These are phyloP conservation scores for Spathaspora gorwiae DNA, from an alignment of 805 yeast genomes.

Conservation along the genomic window DNA sequence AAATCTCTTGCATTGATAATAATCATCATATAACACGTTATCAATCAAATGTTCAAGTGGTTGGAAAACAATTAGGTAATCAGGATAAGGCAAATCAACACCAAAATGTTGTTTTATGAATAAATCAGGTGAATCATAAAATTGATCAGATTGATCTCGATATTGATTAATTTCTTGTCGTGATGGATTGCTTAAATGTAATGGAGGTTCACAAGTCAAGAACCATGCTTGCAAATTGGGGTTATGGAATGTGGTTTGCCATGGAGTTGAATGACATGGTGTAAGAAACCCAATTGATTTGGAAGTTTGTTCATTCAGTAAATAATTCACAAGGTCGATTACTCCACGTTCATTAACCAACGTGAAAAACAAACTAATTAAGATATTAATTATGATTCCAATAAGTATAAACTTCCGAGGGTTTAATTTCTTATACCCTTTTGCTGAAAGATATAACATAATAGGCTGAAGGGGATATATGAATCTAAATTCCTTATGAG, in stretches of 20 bases:
- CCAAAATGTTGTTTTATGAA: slow-evolving; percentile 38
- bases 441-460: slow-evolving; percentile 41
- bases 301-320: slow-evolving; percentile 38
- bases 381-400: slow-evolving; percentile 27
- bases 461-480: slow-evolving; percentile 78
- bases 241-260: slow-evolving; percentile 79
- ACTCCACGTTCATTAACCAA: slow-evolving; percentile 85
- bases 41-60: slow-evolving; percentile 47
- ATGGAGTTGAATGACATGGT: slow-evolving; percentile 98
- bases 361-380: slow-evolving; percentile 49
- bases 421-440: slow-evolving; percentile 2
- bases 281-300: slow-evolving; percentile 73
- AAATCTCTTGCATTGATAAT: slow-evolving; percentile 47
- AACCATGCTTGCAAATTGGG: slow-evolving; percentile 53
- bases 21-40: slow-evolving; percentile 38
- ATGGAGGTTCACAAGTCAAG: slow-evolving; percentile 89
- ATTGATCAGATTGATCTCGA: slow-evolving; percentile 81
- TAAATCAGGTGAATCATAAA: slow-evolving; percentile 61
- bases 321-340: slow-evolving; percentile 54
- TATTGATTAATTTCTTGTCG: slow-evolving; percentile 38
- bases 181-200: slow-evolving; percentile 28
- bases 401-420: slow-evolving; percentile 10
- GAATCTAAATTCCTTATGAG: slow-evolving; percentile 90
- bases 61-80: slow-evolving; percentile 66
- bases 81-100: slow-evolving; percentile 1